Conservation (phyloP, 345 rosid species). For the Leavenworthia alabamica region DNA sequence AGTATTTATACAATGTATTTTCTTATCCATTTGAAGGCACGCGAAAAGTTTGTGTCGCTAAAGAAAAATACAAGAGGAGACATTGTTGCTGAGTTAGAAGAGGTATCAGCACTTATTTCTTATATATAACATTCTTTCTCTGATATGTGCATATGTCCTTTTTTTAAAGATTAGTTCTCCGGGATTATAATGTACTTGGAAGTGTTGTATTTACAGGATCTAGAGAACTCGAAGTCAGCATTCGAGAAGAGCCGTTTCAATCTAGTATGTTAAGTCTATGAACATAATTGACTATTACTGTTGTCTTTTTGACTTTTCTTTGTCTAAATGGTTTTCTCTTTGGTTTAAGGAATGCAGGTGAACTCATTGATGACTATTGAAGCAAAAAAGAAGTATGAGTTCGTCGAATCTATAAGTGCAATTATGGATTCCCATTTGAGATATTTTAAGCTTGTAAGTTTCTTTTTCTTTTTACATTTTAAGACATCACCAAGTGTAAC, state of each 20-base stretch:
- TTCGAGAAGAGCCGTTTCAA: conserved; percentile 85
- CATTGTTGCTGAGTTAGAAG: conserved; percentile 73
- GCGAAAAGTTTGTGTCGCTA: conserved; percentile 77
- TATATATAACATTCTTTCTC: not conserved
- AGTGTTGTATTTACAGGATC: conserved; percentile 41
- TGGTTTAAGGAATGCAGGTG: conserved; percentile 75
- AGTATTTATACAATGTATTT: not conserved
- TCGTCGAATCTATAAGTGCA: conserved; percentile 84
- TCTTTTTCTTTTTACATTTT: conserved; percentile 11
- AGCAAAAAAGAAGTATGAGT: conserved; percentile 81
- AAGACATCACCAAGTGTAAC: conserved; percentile 1
- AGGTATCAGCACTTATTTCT: conserved; percentile 40
- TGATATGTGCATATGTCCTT: not conserved
- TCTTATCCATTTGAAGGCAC: conserved; percentile 49
- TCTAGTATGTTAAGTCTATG: conserved; percentile 48
- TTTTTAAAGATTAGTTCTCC: not conserved
- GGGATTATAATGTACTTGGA: not conserved
- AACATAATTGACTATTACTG: not conserved
- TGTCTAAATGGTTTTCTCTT: conserved; percentile 29
- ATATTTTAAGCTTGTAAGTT: conserved; percentile 70
- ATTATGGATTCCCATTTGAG: conserved; percentile 84
- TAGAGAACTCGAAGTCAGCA: conserved; percentile 76
- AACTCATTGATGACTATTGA: conserved; percentile 68
- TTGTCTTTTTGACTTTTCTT: conserved; percentile 8
- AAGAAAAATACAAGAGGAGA: conserved; percentile 71